Evolutionary conservation across 1,284 basidiomycete genomes (phyloP).

Genomic region (Malassezia restricta): DNA sequence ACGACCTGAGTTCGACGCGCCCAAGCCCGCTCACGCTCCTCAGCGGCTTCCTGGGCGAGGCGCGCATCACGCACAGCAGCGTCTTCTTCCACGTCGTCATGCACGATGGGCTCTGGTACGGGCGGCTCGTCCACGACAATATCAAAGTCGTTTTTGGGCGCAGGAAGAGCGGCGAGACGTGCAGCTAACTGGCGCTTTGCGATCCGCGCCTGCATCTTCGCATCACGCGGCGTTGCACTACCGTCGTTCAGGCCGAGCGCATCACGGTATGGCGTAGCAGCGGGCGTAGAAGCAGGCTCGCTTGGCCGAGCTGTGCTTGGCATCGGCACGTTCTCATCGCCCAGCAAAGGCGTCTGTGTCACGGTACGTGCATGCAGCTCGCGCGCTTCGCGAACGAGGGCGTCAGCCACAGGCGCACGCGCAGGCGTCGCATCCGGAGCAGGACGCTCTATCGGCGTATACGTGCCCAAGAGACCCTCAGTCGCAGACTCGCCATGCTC

Average conservation of each 20-base stretch:
- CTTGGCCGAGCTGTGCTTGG: conserved; percentile 63
- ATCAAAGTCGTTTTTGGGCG: conserved; percentile 96
- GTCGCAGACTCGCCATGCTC: conserved; percentile 54
- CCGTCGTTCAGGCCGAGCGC: conserved; percentile 67
- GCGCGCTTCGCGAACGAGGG: conserved; percentile 75
- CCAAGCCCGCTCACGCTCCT: conserved; percentile 61
- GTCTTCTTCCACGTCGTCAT: conserved; percentile 4
- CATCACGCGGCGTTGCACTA: conserved; percentile 25
- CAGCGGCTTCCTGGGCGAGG: conserved; percentile 54
- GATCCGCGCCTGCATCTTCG: conserved; percentile 17
- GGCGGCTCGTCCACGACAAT: conserved; percentile 71
- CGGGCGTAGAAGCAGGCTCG: conserved; percentile 39
- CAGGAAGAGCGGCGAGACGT: conserved; percentile 72
- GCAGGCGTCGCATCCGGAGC: conserved; percentile 56
- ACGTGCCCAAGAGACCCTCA: conserved; percentile 74
- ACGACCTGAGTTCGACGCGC: conserved; percentile 71
- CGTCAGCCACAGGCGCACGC: conserved; percentile 18
- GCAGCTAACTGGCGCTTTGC: conserved; percentile 55
- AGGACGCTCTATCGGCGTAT: conserved; percentile 75
- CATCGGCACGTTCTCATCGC: conserved; percentile 87
- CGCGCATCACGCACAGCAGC: conserved; percentile 59
- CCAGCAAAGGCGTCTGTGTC: conserved; percentile 83
- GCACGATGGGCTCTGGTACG: not conserved
- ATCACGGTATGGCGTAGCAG: conserved; percentile 81
- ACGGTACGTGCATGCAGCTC: conserved; percentile 85